Base-by-base conservation (phyloP, 768 basidiomycete genomes). In the Panellus pusillus region DNA sequence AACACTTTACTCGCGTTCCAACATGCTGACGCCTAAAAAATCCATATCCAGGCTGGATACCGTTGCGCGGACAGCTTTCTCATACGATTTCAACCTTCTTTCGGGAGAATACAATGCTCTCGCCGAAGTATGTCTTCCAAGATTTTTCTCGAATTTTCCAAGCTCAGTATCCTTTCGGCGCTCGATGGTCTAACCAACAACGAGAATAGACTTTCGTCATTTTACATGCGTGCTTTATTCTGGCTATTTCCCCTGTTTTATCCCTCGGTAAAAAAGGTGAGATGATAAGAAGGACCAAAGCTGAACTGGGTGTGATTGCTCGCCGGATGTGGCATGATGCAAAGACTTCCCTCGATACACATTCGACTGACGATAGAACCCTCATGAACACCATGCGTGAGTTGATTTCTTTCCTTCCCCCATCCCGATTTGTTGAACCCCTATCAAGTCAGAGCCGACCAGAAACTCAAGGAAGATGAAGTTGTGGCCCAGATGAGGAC, bases 141-240 rank as follows among this genome's bases (percentile, higher is more conserved):
- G 12, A 24, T 11, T 35, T 14, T 24, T 20, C 19, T 32, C 4
- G 1, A 24, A 29, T 43, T n/a, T 2, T 31, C 6, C 35, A 14
- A 0, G 5, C 49, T 52, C 17, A 54, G 17, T 17, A 12, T 40
- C 19, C 9, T 24, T 1, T 18, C 56, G 59, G 72, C 82, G 8
- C 66, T 86, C 40, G 81, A 86, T 60, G 76, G 77, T 24, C 68
- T 86, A 20, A 84, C 81, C n/a, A 84, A 83, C 63, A 79, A 77
- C 43, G 77, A 84, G 63, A 78, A 83, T 61, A 80, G 73, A 35
- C 60, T 61, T n/a, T 76, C 78, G 44, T 81, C 81, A 4, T 84
- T 84, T 63, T 83, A 84, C 59, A 83, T 84, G 74, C 78, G 81
- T 36, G 80, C 84, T 35, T 69, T 85, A 20, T 83, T 85, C 51